Base-by-base conservation (phyloP, 2,329 filamentous ascomycete species). In the Thelonectria discophora region DNA sequence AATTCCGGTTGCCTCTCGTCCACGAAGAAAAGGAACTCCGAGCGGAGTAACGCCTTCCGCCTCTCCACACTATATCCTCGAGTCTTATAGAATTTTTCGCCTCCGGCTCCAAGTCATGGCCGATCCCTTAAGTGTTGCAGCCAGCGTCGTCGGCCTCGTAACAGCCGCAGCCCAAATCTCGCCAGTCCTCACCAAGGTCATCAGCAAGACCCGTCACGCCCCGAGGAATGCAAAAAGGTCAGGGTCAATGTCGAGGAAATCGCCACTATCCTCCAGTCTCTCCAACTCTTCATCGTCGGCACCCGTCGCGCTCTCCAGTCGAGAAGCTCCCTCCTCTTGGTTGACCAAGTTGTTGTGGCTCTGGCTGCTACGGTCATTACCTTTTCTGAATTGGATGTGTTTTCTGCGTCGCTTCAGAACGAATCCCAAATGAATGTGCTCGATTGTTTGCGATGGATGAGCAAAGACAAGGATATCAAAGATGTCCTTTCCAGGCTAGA, bases 91-190 rank as follows among this genome's bases (percentile, higher is more conserved):
- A 15, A 3, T 17, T 10, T 17, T 18, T 3, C 39, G 20, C 17
- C 39, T 42, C 15, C 17, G 17, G 17, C n/a, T 17, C 18, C 34
- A 46, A 10, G 21, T 5, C 21, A 64, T 62, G 58, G 21, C 62
- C 12, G 62, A 64, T 27, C 58, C 58, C 40, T 32, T 64, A 17
- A 64, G 58, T n/a, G 51, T 21, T 6, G 62, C 62, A 17, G 58
- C 62, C 39, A 58, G 58, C 47, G 54, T 62, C 2, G 45, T 62
- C 8, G 62, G 58, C 11, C 40, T 64, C 3, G n/a, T 55, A 3
- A 62, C 58, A 1, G 62, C 54, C 10, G 58, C 62, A 1, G 50
- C 40, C 6, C 49, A 64, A 27, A 49, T 64, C 13, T 55, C 62
- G 1, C 50, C 58, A 3, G 47, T 64, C 5, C 49, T 64, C n/a